Evolutionary conservation across 2,329 filamentous ascomycete species (phyloP).

Genomic region (Shiraia bambusicola): DNA sequence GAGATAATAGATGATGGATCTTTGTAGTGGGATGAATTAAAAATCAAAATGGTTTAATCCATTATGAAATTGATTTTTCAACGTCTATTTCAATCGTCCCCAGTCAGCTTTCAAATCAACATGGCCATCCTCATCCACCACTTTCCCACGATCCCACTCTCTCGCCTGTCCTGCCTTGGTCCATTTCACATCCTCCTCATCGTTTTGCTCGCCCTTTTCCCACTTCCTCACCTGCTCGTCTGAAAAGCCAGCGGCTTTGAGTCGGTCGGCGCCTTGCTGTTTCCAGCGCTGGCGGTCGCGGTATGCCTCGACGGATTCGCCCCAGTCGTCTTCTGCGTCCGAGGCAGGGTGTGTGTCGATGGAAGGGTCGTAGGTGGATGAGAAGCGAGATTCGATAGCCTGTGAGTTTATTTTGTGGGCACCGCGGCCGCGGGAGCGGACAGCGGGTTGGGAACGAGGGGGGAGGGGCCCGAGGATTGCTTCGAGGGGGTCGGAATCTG

Average conservation of each 20-base stretch:
- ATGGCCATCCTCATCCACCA: constrained; percentile 57
- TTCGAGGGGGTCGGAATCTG: constrained; percentile 70
- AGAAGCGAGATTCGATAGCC: constrained; percentile 80
- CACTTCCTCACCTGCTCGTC: constrained; percentile 73
- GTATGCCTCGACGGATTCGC: constrained; percentile 73
- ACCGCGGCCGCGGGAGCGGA: constrained; percentile 45
- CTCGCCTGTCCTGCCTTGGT: constrained; percentile 66
- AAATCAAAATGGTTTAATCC: constrained; percentile 21
- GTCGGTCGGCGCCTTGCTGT: constrained; percentile 70
- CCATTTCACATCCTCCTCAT: constrained; percentile 72
- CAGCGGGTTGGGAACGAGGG: constrained; percentile 49
- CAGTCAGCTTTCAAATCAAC: constrained; percentile 55
- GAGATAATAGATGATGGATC: too few relatives aligned
- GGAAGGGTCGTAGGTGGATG: constrained; percentile 61
- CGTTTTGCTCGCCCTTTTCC: constrained; percentile 63
- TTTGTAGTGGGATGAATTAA: too few relatives aligned
- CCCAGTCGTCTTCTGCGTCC: constrained; percentile 68
- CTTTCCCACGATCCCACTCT: constrained; percentile 68
- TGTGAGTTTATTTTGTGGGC: constrained; percentile 40
- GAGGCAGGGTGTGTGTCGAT: constrained; percentile 56
- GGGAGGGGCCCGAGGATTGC: constrained; percentile 73
- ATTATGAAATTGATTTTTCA: too few relatives aligned
- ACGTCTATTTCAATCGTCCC: constrained; percentile 40
- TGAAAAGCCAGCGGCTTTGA: constrained; percentile 76
- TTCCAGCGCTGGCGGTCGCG: constrained; percentile 79